Conservation (phyloP, 1,284 basidiomycete genomes). For the Marasmius oreades region DNA sequence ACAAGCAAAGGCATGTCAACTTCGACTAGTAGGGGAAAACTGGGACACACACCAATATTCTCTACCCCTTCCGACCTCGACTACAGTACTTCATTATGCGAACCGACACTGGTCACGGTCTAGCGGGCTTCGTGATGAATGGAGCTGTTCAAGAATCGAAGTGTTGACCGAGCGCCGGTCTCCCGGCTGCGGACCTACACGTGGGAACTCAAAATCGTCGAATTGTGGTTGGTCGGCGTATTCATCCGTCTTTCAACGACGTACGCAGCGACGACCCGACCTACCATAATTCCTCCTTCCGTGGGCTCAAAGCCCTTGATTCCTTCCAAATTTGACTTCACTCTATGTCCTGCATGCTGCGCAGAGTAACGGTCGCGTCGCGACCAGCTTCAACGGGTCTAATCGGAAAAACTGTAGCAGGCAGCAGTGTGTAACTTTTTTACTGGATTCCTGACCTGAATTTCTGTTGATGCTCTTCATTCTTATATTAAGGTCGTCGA, state of each 20-base stretch:
- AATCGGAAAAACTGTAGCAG: conserved; percentile 55
- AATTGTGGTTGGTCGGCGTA: conserved; percentile 36
- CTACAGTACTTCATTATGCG: too few species aligned
- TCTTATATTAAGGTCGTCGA: conserved; percentile 41
- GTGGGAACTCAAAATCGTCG: conserved; percentile 28
- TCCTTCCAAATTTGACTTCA: conserved; percentile 13
- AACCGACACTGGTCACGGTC: too few species aligned
- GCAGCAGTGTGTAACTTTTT: conserved; percentile 36
- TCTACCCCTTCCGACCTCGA: too few species aligned
- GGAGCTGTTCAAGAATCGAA: background rate
- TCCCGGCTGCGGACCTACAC: background rate
- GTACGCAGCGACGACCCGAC: conserved; percentile 29
- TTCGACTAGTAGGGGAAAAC: too few species aligned
- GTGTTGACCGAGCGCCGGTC: background rate
- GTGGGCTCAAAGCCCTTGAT: conserved; percentile 22
- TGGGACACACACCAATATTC: too few species aligned
- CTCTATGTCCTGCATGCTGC: conserved; percentile 44
- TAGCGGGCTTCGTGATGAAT: background rate
- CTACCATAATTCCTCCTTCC: conserved; percentile 17
- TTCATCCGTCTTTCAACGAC: conserved; percentile 20
- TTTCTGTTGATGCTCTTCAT: conserved; percentile 3
- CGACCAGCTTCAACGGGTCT: conserved; percentile 61
- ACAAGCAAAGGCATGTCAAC: too few species aligned
- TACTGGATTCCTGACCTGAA: background rate
- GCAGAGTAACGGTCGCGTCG: conserved; percentile 53